Conservation (phyloP, 1,139 yeast species). For the Blastobotrys arbuscula region DNA sequence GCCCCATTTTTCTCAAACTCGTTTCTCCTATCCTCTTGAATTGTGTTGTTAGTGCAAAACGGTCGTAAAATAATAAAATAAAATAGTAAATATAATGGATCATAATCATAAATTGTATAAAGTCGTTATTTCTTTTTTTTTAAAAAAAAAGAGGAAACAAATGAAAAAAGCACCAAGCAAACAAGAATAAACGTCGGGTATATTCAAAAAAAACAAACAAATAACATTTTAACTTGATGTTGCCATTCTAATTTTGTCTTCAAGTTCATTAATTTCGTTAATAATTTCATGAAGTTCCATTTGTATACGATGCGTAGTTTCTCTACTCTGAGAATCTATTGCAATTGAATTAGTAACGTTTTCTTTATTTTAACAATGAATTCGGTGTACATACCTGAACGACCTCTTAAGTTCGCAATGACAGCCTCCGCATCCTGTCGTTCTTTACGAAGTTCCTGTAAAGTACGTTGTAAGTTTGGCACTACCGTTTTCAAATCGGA, state of each 20-base stretch:
- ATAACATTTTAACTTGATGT: background rate
- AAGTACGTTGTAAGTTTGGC: conserved; percentile 13
- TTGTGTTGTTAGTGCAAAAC: no score
- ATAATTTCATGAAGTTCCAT: conserved; percentile 20
- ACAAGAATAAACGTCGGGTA: no score
- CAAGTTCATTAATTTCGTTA: conserved; percentile 20
- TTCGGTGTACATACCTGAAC: conserved; percentile 17
- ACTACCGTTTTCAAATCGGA: conserved; percentile 9
- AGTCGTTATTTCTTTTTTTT: no score
- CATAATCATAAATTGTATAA: no score
- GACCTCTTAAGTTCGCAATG: conserved; percentile 17
- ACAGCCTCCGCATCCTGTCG: conserved; percentile 20
- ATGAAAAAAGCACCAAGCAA: no score
- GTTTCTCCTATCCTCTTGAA: no score
- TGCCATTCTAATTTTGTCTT: conserved; percentile 14
- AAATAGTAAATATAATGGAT: no score
- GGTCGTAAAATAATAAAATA: no score
- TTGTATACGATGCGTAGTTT: conserved; percentile 18
- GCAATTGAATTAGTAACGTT: background rate
- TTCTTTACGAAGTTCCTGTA: conserved; percentile 21
- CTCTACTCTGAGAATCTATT: conserved; percentile 20
- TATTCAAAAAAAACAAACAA: no score
- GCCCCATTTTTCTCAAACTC: no score
- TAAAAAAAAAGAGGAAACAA: no score
- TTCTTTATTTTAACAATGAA: background rate